Conservation (phyloP, 768 basidiomycete species). For the Rhodotorula kratochvilovae region DNA sequence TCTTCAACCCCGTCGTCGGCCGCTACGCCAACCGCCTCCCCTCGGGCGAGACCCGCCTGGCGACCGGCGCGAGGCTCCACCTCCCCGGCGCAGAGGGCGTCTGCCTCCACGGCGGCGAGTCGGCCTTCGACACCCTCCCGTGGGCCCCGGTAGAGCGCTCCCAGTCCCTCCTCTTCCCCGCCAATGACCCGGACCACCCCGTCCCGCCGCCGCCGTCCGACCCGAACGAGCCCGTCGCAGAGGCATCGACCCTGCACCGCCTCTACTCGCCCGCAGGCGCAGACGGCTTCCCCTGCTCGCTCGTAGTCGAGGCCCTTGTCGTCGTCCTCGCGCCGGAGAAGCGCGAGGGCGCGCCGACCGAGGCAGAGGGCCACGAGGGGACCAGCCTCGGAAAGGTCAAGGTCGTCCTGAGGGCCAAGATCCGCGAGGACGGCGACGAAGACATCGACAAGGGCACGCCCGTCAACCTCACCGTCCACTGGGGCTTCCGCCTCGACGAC, state of each 20-base stretch:
- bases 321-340: constrained; percentile 1
- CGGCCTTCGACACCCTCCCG: constrained; percentile 29
- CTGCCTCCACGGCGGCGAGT: constrained; percentile 35
- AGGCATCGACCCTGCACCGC: constrained; percentile 12
- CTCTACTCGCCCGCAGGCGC: constrained; percentile 25
- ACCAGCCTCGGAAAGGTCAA: constrained; percentile 14
- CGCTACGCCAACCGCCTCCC: constrained; percentile 37
- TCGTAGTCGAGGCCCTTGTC: constrained; percentile 24
- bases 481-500: constrained; percentile 36
- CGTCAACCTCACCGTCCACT: constrained; percentile 38
- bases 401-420: constrained; percentile 32
- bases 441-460: constrained; percentile 28
- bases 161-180: constrained; percentile 24
- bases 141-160: constrained; percentile 19
- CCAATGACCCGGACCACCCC: constrained; percentile 16
- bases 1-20: constrained; percentile 18
- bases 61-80: constrained; percentile 1
- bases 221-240: constrained; percentile 3
- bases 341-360: neutral
- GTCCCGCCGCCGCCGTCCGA: constrained; percentile 12
- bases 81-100: constrained; percentile 14
- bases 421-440: constrained; percentile 29
- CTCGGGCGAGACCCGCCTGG: neutral
- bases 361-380: neutral
- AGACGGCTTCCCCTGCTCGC: constrained; percentile 34